Base-by-base conservation (phyloP, 2,329 filamentous ascomycete species). In the Chlorencoelia australis region DNA sequence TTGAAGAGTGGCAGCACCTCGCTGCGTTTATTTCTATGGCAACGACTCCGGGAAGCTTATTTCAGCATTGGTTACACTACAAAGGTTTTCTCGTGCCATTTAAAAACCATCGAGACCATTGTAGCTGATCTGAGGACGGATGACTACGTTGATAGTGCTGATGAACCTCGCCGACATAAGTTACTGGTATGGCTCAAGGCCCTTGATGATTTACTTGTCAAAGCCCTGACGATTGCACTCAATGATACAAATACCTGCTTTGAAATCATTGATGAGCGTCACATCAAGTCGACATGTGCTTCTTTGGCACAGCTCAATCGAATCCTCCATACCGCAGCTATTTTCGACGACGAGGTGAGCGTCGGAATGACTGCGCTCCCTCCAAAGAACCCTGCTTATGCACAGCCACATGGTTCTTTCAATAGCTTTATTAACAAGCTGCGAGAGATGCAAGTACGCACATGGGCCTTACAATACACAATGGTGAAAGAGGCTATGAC, bases 11-110 rank as follows among this genome's bases (percentile, higher is more conserved):
- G 86, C 28, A 86, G 81, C 52, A 82, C 87, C 1, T 85, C 88
- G 35, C 64, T 96, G 33, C 78, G 85, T 22, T 64, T 96, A 1
- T 87, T 91, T 45, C 67, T 98, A 2, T 98, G 91, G 91, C 80
- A 82, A 43, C 78, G 86, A 33, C 70, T 98, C n/a, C 79, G 85
- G 24, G 82, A 91, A 45, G 89, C 91, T 0, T 98, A 98, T 52
- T 71, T 78, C 35, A 74, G 73, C 6, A 94, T 98, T 42, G 74
- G 82, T 6, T 94, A 95, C 51, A 65, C 75, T 1, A 87, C 89
- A 0, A 95, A 94, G 57, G 79, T 91, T 10, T 76, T 95, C 19
- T 93, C 84, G 0, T 96, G 88, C 58, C 75, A 84, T 42, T 66
- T 98, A 19, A 80, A 82, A 48, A 85, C 83, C 47, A 84, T 96